Base-by-base conservation (phyloP, 2,329 filamentous ascomycete genomes). In the Ascochyta lentis region DNA sequence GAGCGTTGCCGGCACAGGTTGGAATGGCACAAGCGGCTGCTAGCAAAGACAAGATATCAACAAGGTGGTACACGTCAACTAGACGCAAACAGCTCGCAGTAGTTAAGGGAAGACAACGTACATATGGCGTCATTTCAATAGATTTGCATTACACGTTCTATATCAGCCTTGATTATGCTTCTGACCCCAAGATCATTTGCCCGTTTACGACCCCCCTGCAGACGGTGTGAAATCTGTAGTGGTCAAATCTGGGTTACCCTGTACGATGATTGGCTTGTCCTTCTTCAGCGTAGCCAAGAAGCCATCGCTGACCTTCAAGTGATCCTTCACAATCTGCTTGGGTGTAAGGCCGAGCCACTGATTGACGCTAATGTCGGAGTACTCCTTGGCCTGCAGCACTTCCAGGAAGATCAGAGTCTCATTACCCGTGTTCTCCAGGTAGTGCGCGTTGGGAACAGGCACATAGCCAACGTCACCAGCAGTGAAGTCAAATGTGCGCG, bases 391-490 rank as follows among this genome's bases (percentile, higher is more conserved):
- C 70, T 84, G 81, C 47, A 87, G 71, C 2, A 87, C 81, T 64
- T 87, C 84, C n/a, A 87, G 73, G 66, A 86, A 85, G 5, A 86
- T 73, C 8, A 87, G 71, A 55, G 85, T 82, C 55, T 83, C 81
- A 9, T 77, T 80, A 16, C 84, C 84, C 0, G 81, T 85, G 65
- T 87, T 88, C 73, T 88, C 84, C 16, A 88, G 75, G 59, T 86
- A 88, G 66, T 88, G 86, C 0, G 82, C 80, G 35, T 79, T 77
- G 0, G 79, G 77, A 9, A 80, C 77, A 1, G 84, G 83, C 10
- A 87, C 81, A 56, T 86, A 86, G 0, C 83, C 84, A 0, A 86
- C 84, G 56, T 86, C 83, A 15, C 84, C 84, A 19, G 83, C 83
- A 6, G 79, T 79, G 71, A 84, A 86, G 72, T 86, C 84, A 54